Evolutionary conservation across 495 filamentous ascomycete genomes (phyloP).

Genomic region (Pseudomonodictys pantanalensis): DNA sequence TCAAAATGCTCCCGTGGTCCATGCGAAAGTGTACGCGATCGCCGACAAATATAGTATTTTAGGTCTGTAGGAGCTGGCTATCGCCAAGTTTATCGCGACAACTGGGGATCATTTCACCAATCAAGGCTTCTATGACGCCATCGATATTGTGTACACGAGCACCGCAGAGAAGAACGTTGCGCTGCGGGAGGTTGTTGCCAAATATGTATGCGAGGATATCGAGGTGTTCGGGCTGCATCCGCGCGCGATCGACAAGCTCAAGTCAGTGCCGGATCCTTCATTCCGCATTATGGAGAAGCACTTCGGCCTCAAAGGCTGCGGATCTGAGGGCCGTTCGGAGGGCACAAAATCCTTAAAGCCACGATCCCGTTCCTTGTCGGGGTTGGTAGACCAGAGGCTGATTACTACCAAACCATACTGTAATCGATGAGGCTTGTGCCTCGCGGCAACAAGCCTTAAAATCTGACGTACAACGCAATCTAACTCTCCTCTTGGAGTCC

Average conservation of each 20-base stretch:
- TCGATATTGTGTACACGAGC: constrained; percentile 38
- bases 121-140: constrained; percentile 36
- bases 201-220: background rate
- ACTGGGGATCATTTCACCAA: constrained; percentile 31
- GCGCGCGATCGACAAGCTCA: background rate
- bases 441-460: too few species aligned
- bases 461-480: too few species aligned
- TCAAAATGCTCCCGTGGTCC: constrained; percentile 1
- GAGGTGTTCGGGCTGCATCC: background rate
- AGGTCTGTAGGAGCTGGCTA: constrained; percentile 40
- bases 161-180: constrained; percentile 35
- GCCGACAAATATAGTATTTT: constrained; percentile 47
- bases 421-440: too few species aligned
- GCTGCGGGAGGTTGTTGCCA: constrained; percentile 40
- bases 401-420: too few species aligned
- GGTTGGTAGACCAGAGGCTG: background rate
- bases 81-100: constrained; percentile 38
- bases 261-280: background rate
- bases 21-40: constrained; percentile 45
- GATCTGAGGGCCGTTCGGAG: background rate
- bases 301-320: background rate
- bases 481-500: too few species aligned
- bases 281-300: background rate
- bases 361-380: background rate
- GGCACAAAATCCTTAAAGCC: background rate